Percentiles rank a stretch among this genome's conserved stretches.
phyloP scores from a whole-genome alignment of 2,329 filamentous ascomycete species.

The Pestalotiopsis sp. region DNA sequence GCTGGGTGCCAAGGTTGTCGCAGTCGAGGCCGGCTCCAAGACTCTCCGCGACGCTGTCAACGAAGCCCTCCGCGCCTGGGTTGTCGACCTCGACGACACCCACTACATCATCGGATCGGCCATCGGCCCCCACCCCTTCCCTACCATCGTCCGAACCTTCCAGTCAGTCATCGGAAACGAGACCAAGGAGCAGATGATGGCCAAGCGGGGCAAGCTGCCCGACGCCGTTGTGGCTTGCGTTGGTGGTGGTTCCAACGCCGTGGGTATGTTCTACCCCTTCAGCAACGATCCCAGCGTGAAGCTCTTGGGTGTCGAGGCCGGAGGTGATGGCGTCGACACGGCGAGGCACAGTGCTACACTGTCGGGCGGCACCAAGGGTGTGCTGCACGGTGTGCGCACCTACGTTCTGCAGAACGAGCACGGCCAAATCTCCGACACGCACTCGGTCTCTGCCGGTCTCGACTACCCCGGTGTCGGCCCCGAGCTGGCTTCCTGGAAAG shows the following conservation, averaged over 20 bases:
- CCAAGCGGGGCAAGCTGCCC: slow-evolving; percentile 83
- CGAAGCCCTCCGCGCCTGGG: slow-evolving; percentile 93
- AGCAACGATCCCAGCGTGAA: slow-evolving; percentile 82
- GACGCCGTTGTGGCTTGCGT: slow-evolving; percentile 97
- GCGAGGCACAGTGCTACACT: slow-evolving; percentile 85
- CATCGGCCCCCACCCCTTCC: slow-evolving; percentile 97
- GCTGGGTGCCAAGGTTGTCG: slow-evolving; percentile 87
- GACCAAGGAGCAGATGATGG: slow-evolving; percentile 89
- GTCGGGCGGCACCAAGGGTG: slow-evolving; percentile 83
- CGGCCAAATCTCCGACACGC: slow-evolving; percentile 92
- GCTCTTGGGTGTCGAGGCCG: slow-evolving; percentile 91
- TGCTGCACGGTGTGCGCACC: slow-evolving; percentile 93
- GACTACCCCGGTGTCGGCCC: slow-evolving; percentile 98
- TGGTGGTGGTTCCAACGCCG: slow-evolving; percentile 91
- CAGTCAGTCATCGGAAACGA: slow-evolving; percentile 95
- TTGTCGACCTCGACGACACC: slow-evolving; percentile 87
- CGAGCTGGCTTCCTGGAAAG: slow-evolving; percentile 92
- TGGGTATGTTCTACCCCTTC: slow-evolving; percentile 99
- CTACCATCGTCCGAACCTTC: slow-evolving; percentile 95
- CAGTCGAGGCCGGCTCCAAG: slow-evolving; percentile 87
- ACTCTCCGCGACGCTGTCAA: slow-evolving; percentile 90
- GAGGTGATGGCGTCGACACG: slow-evolving; percentile 90
- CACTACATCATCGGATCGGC: slow-evolving; percentile 99
- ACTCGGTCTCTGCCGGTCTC: slow-evolving; percentile 93
- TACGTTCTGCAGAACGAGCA: slow-evolving; percentile 93